These are phyloP conservation scores for Sphaerulina musiva DNA, from an alignment of 2,329 filamentous ascomycete species.

Conservation along the genomic window DNA sequence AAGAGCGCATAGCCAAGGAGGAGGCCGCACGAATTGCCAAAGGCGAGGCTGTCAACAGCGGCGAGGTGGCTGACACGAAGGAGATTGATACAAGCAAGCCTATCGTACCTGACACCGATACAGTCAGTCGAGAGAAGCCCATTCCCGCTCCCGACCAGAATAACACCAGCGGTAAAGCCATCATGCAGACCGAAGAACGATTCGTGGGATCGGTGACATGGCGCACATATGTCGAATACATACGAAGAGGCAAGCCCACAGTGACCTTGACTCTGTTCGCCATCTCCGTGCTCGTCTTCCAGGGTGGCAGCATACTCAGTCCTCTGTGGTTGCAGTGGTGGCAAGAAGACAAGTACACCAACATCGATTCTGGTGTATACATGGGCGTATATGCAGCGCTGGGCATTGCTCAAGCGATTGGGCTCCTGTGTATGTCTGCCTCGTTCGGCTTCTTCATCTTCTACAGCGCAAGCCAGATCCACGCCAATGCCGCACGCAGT, in stretches of 20 bases:
- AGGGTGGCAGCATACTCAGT: conserved; percentile 1
- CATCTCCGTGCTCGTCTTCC: conserved; percentile 5
- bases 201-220: conserved; percentile 59
- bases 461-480: conserved; percentile 42
- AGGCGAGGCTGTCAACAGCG: background rate
- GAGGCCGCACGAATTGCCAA: background rate
- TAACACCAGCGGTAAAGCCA: conserved; percentile 23
- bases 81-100: background rate
- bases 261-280: conserved; percentile 2
- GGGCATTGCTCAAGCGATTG: background rate
- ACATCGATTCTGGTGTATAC: background rate
- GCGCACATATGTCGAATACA: conserved; percentile 1
- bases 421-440: background rate
- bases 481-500: conserved; percentile 71
- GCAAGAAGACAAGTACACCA: background rate
- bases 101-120: background rate
- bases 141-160: background rate
- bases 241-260: conserved; percentile 7
- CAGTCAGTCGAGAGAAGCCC: background rate
- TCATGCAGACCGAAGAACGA: conserved; percentile 67
- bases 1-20: background rate
- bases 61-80: background rate
- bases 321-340: background rate
- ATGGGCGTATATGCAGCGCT: conserved; percentile 3
- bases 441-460: conserved; percentile 41